Evolutionary conservation across 2,329 filamentous ascomycete species (phyloP).

Genomic region (Colletotrichum sp.): DNA sequence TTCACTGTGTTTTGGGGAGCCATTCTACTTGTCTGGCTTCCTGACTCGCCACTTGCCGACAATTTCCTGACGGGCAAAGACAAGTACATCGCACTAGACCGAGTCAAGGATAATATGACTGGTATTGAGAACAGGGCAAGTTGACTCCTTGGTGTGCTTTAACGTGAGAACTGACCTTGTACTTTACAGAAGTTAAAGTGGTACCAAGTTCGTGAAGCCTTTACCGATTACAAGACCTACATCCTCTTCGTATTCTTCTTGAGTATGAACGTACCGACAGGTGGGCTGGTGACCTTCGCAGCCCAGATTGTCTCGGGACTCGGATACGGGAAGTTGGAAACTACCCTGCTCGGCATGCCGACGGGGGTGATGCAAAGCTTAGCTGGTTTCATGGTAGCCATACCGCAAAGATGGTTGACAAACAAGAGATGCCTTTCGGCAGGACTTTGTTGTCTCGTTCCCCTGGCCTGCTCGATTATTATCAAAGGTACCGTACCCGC

Average conservation of each 20-base stretch:
- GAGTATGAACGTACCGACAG: background rate
- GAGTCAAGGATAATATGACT: background rate
- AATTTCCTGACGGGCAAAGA: background rate
- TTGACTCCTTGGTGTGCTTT: accelerated
- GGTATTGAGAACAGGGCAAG: background rate
- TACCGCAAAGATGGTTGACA: background rate
- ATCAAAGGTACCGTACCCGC: background rate
- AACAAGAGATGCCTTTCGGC: background rate
- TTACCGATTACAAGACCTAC: background rate
- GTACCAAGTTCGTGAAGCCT: background rate
- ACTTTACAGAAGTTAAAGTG: background rate
- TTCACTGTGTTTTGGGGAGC: background rate
- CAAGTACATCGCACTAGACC: background rate
- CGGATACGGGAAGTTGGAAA: background rate
- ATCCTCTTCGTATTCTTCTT: background rate
- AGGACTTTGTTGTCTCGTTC: background rate
- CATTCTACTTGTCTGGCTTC: background rate
- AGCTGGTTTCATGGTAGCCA: background rate
- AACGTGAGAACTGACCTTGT: background rate
- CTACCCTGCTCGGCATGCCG: background rate
- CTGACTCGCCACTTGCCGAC: background rate
- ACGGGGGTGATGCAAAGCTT: background rate
- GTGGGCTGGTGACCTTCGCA: background rate
- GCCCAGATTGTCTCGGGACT: background rate
- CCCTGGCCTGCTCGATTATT: background rate